Conservation (phyloP, 2,329 filamentous ascomycete species). For the Colletotrichum shisoi region DNA sequence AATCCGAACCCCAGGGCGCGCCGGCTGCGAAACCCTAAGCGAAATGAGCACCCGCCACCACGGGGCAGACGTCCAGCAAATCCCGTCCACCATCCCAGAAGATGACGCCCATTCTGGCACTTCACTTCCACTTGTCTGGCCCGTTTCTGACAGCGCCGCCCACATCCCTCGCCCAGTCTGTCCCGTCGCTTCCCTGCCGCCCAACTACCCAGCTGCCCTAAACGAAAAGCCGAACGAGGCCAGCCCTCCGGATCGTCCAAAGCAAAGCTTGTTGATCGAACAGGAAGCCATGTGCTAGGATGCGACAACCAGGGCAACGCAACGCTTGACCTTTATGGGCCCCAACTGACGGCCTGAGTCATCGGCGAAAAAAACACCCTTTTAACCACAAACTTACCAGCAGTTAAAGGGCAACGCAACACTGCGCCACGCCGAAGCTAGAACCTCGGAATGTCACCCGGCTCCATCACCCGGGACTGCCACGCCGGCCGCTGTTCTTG, state of each 20-base stretch:
- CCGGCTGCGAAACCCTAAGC: constrained; percentile 39
- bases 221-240: constrained; percentile 12
- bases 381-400: no score
- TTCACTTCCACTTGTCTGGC: constrained; percentile 12
- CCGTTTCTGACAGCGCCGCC: constrained; percentile 27
- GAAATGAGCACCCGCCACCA: constrained; percentile 39
- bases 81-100: constrained; percentile 28
- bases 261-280: constrained; percentile 30
- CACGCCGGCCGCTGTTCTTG: constrained; percentile 29
- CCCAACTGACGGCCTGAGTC: no score
- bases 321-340: no score
- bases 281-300: constrained; percentile 16
- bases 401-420: constrained; percentile 13
- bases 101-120: constrained; percentile 22
- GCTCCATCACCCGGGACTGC: constrained; percentile 26
- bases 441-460: constrained; percentile 29
- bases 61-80: constrained; percentile 32
- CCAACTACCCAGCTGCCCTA: not conserved
- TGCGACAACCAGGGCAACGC: constrained; percentile 21
- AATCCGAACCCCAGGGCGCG: constrained; percentile 22
- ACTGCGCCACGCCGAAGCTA: constrained; percentile 36
- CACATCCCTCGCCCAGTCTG: constrained; percentile 27
- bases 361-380: no score
- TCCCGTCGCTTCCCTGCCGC: constrained; percentile 11
- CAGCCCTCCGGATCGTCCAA: constrained; percentile 33